These are phyloP conservation scores for Eremochloa ophiuroides DNA, from an alignment of 176 grass and related monocot genomes.

Conservation along the genomic window DNA sequence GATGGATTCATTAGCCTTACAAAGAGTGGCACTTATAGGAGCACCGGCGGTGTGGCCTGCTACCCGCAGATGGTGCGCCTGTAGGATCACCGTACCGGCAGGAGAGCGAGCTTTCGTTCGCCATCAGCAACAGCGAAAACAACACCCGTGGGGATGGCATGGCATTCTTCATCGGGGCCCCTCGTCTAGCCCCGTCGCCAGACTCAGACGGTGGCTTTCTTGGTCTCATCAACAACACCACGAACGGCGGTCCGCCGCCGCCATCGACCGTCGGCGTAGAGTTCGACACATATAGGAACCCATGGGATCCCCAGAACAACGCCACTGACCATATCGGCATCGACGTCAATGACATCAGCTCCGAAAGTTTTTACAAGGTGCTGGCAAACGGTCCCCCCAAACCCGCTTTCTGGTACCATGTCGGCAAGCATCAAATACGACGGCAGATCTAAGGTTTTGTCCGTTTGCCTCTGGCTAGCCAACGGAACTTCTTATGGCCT, in stretches of 20 bases:
- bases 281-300: not conserved
- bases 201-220: not conserved
- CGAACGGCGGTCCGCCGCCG: no score
- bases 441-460: no score
- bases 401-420: no score
- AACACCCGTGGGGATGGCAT: slow-evolving; percentile 17
- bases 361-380: no score
- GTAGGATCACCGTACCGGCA: not conserved
- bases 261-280: not conserved
- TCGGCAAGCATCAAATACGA: no score
- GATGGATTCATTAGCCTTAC: not conserved
- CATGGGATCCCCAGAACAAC: not conserved
- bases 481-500: no score
- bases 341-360: not conserved
- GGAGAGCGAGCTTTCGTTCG: not conserved
- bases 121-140: no score
- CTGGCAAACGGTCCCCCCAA: no score
- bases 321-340: not conserved
- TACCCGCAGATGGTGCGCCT: not conserved
- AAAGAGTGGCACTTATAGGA: not conserved
- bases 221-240: not conserved
- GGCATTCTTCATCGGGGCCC: slow-evolving; percentile 8
- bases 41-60: not conserved
- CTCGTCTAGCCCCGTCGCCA: not conserved
- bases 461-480: no score